Percentiles rank a stretch among this genome's conserved stretches.
These are phyloP conservation scores for Lolium multiflorum DNA, from an alignment of 176 grass and related monocot species.

Conservation along the genomic window DNA sequence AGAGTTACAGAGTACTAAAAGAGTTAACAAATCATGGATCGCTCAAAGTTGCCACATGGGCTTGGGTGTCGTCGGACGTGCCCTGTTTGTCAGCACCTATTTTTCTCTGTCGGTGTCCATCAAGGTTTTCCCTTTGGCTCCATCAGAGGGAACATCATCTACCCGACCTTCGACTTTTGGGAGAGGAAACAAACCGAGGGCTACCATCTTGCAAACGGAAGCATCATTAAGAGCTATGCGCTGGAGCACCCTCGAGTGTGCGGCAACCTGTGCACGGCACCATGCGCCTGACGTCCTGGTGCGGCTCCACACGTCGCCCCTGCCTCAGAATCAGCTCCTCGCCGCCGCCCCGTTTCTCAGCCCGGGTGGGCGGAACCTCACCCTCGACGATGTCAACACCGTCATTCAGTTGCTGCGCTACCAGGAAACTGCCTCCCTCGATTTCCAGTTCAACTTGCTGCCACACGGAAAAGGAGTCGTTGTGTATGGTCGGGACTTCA, in stretches of 20 bases:
- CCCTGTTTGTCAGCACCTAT: too few relatives aligned
- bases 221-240: neutral
- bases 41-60: too few relatives aligned
- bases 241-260: neutral
- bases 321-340: neutral
- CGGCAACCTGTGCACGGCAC: neutral
- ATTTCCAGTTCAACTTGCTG: neutral
- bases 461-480: neutral
- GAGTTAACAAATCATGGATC: too few relatives aligned
- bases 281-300: neutral
- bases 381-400: neutral
- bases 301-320: neutral
- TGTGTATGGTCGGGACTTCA: neutral
- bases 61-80: too few relatives aligned
- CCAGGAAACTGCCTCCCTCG: neutral
- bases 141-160: neutral
- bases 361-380: neutral
- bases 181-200: neutral
- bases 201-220: neutral
- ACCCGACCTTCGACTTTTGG: neutral
- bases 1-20: too few relatives aligned
- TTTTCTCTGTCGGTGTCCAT: too few relatives aligned
- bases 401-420: neutral
- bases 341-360: neutral
- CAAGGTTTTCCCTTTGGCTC: too few relatives aligned